Conservation (phyloP, 2,329 filamentous ascomycete genomes). For the Fusarium irregulare region DNA sequence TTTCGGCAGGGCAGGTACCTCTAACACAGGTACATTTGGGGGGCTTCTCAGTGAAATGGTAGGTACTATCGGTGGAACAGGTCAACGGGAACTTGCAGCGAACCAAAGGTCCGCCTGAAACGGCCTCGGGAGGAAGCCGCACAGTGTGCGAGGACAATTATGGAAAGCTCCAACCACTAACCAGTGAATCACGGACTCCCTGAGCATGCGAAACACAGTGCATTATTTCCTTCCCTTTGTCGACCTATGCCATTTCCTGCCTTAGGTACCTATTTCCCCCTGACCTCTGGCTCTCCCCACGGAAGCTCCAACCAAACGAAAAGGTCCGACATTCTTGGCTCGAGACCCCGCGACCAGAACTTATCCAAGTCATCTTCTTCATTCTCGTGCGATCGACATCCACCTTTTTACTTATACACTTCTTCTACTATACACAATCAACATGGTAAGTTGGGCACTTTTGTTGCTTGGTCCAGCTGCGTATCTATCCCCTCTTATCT, state of each 20-base stretch:
- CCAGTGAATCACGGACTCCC: neutral
- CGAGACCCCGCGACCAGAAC: conserved; percentile 47
- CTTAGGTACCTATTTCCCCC: conserved; percentile 41
- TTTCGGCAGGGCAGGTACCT: conserved; percentile 4
- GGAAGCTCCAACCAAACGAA: conserved; percentile 48
- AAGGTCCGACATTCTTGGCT: conserved; percentile 47
- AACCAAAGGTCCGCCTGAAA: conserved; percentile 1
- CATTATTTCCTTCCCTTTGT: conserved; percentile 6
- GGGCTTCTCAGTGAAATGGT: neutral
- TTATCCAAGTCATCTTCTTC: conserved; percentile 47
- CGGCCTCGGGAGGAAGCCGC: conserved; percentile 23
- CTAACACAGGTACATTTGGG: conserved; percentile 2
- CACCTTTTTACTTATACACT: conserved; percentile 30
- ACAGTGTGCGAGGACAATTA: conserved; percentile 32
- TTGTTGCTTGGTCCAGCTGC: conserved; percentile 7
- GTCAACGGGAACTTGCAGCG: conserved; percentile 16
- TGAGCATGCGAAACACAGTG: conserved; percentile 25
- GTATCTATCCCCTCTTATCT: conserved; percentile 9
- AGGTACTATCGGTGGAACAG: neutral
- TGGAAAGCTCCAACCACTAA: neutral
- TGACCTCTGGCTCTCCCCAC: conserved; percentile 41
- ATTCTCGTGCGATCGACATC: conserved; percentile 44
- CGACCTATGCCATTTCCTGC: conserved; percentile 26
- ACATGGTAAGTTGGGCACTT: conserved; percentile 46
- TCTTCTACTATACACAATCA: conserved; percentile 38